Evolutionary conservation across 805 yeast genomes (phyloP).

Genomic region (Kluyveromyces wickerhamii): DNA sequence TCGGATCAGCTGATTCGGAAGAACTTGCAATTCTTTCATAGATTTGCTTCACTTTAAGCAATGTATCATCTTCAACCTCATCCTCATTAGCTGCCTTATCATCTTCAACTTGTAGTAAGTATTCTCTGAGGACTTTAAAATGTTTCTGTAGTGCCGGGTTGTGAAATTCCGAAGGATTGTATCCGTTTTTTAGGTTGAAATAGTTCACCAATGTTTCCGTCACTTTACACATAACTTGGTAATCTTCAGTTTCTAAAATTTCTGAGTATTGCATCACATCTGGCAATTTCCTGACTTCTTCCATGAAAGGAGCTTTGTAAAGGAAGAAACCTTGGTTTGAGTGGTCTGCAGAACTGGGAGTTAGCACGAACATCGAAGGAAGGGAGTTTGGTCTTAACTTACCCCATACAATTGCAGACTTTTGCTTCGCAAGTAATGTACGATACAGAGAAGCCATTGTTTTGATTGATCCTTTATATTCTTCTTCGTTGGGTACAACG

Average conservation of each 20-base stretch:
- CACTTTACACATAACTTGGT: conserved; percentile 19
- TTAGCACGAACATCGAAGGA: conserved; percentile 52
- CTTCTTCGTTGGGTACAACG: conserved; percentile 58
- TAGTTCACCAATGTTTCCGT: conserved; percentile 30
- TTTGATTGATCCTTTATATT: conserved; percentile 51
- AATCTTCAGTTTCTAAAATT: conserved; percentile 10
- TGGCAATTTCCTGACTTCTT: conserved; percentile 67
- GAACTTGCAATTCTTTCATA: conserved; percentile 25
- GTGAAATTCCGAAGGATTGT: conserved; percentile 47
- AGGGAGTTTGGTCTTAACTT: conserved; percentile 42
- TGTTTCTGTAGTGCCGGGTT: conserved; percentile 68
- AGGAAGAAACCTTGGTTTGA: conserved; percentile 63
- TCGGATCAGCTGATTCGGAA: conserved; percentile 16
- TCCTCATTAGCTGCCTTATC: conserved; percentile 10
- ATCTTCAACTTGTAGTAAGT: conserved; percentile 45
- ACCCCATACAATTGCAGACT: conserved; percentile 70
- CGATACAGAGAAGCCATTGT: conserved; percentile 64
- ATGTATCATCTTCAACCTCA: conserved; percentile 30
- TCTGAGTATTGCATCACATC: conserved; percentile 13
- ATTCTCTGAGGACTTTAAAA: conserved; percentile 54
- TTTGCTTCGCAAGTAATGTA: conserved; percentile 41
- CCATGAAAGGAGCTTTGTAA: conserved; percentile 61
- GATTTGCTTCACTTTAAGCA: conserved; percentile 24
- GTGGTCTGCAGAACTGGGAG: conserved; percentile 39
- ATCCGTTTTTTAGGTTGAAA: conserved; percentile 40